Evolutionary conservation across 1,139 yeast species (phyloP).

Genomic region (Scheffersomyces segobiensis): DNA sequence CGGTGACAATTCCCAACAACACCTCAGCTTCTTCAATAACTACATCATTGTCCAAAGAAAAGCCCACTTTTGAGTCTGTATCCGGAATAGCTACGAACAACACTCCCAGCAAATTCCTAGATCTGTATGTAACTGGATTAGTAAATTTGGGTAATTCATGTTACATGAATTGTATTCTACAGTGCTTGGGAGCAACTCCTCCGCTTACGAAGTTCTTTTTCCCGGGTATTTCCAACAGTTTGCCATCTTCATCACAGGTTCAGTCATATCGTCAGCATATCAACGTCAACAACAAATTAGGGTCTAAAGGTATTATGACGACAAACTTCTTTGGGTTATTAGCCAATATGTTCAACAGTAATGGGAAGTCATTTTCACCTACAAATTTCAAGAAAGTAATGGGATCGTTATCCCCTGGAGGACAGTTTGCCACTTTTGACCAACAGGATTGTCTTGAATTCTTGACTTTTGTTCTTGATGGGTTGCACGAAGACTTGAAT

Average conservation of each 20-base stretch:
- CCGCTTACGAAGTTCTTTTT: constrained; percentile 45
- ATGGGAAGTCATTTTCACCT: constrained; percentile 54
- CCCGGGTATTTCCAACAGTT: constrained; percentile 19
- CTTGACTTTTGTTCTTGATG: constrained; percentile 78
- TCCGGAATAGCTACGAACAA: background rate
- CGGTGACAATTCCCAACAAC: background rate
- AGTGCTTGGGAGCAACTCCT: constrained; percentile 63
- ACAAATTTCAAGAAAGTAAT: constrained; percentile 59
- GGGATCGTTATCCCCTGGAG: constrained; percentile 66
- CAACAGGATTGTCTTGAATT: constrained; percentile 97
- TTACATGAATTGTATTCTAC: constrained; percentile 89
- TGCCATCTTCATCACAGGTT: constrained; percentile 14
- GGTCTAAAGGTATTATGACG: constrained; percentile 82
- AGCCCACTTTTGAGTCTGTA: background rate
- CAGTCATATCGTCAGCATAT: constrained; percentile 67
- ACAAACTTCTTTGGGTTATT: constrained; percentile 68
- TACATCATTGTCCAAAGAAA: background rate
- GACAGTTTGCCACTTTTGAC: constrained; percentile 65
- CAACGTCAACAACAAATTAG: constrained; percentile 72
- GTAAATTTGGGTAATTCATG: constrained; percentile 89
- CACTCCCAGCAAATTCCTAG: constrained; percentile 25
- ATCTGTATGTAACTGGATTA: constrained; percentile 56
- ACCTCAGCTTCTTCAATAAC: background rate
- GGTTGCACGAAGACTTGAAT: constrained; percentile 86
- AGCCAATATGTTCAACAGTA: constrained; percentile 55